Percentiles rank a stretch among this genome's conserved stretches.
phyloP scores from a whole-genome alignment of 1,284 basidiomycete species.

The Earliella scabrosa region DNA sequence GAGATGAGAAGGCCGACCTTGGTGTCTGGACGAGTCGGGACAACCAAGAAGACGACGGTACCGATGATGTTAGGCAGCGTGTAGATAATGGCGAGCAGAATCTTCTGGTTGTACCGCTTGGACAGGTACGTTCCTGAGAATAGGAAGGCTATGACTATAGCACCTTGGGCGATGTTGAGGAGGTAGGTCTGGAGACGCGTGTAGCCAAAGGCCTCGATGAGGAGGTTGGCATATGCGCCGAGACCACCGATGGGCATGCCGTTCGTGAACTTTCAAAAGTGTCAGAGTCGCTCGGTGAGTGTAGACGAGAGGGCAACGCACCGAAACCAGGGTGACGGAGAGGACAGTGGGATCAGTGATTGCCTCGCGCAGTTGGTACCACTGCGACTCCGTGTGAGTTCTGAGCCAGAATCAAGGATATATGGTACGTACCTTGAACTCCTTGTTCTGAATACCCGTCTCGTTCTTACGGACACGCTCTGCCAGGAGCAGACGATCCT shows the following conservation, averaged over 20 bases:
- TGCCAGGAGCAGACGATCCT: slow-evolving; percentile 55
- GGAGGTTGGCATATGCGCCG: slow-evolving; percentile 57
- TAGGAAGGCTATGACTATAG: slow-evolving; percentile 52
- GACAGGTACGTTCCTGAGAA: slow-evolving; percentile 51
- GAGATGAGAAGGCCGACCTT: slow-evolving; percentile 53
- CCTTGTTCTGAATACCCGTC: slow-evolving; percentile 57
- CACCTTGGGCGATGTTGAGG: slow-evolving; percentile 55
- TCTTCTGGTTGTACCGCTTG: slow-evolving; percentile 47
- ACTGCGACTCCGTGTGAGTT: slow-evolving; percentile 24
- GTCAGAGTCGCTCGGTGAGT: no score
- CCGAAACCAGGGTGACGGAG: slow-evolving; percentile 28
- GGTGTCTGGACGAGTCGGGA: slow-evolving; percentile 44
- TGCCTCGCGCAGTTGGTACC: slow-evolving; percentile 40
- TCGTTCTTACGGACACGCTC: slow-evolving; percentile 60
- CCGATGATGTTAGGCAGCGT: slow-evolving; percentile 54
- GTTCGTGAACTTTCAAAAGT: slow-evolving; percentile 59
- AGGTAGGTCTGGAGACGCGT: slow-evolving; percentile 53
- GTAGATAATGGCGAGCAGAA: slow-evolving; percentile 48
- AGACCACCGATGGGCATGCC: slow-evolving; percentile 57
- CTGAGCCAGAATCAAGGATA: background rate
- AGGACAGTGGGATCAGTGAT: slow-evolving; percentile 51
- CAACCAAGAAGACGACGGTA: slow-evolving; percentile 52
- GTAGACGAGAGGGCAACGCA: no score
- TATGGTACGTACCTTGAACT: slow-evolving; percentile 46
- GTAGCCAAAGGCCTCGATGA: slow-evolving; percentile 54